Percentiles rank a stretch among this genome's conserved stretches.
Evolutionary conservation across 2,329 filamentous ascomycete species (phyloP).

Genomic region (Aspergillus arachidicola): DNA sequence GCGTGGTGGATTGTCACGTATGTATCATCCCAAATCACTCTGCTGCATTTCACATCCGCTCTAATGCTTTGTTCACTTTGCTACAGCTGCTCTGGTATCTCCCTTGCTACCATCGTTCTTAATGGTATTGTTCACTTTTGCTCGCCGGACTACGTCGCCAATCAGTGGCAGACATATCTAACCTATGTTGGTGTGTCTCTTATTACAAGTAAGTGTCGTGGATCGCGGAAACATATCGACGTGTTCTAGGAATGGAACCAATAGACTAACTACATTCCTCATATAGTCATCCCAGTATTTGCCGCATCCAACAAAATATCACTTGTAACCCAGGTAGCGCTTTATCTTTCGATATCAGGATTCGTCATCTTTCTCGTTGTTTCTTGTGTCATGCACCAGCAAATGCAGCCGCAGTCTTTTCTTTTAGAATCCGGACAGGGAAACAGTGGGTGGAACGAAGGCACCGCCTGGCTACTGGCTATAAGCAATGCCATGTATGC

Average conservation of each 20-base stretch:
- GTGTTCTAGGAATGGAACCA: neutral
- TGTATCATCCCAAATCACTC: neutral
- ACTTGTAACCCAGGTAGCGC: neutral
- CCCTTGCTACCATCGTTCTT: conserved; percentile 13
- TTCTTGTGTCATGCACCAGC: conserved; percentile 4
- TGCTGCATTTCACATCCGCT: neutral
- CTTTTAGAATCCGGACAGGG: conserved; percentile 5
- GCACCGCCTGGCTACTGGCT: conserved; percentile 13
- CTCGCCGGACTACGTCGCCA: conserved; percentile 13
- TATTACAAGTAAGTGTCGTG: conserved; percentile 9
- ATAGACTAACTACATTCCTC: neutral
- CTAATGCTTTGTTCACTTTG: neutral
- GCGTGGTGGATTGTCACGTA: conserved; percentile 20
- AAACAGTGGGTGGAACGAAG: conserved; percentile 13
- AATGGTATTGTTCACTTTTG: conserved; percentile 18
- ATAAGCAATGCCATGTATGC: conserved; percentile 25
- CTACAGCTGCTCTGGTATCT: conserved; percentile 12
- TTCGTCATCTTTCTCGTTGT: conserved; percentile 9
- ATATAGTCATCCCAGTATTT: conserved; percentile 15
- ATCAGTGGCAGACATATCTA: conserved; percentile 24
- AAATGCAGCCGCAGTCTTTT: neutral
- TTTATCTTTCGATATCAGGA: conserved; percentile 7
- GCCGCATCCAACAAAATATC: conserved; percentile 8
- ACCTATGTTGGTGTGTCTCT: conserved; percentile 14
- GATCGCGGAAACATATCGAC: neutral